These are phyloP conservation scores for Zychaea mexicana DNA, from an alignment of 371 early-diverging fungal genomes.

Conservation along the genomic window DNA sequence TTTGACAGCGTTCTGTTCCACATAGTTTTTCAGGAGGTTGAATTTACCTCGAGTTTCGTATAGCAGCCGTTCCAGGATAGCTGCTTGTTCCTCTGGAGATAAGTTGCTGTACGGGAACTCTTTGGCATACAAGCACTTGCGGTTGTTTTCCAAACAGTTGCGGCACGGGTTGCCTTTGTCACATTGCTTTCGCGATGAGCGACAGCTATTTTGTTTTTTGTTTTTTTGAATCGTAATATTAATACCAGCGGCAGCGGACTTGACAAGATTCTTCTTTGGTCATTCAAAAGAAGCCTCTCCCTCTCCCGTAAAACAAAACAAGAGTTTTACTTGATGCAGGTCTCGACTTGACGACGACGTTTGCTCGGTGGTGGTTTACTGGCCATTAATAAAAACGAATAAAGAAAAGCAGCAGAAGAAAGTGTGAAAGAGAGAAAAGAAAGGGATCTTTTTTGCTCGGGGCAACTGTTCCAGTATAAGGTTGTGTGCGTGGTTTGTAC, in stretches of 20 bases:
- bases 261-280: neutral
- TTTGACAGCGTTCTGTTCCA: conserved; percentile 14
- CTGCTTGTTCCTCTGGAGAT: conserved; percentile 19
- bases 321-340: conserved; percentile 23
- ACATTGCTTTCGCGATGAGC: conserved; percentile 29
- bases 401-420: neutral
- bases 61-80: conserved; percentile 22
- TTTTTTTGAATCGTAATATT: too few relatives aligned
- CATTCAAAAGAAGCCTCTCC: neutral
- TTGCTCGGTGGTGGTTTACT: conserved; percentile 14
- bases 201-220: conserved; percentile 12
- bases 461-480: neutral
- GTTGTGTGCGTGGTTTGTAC: neutral
- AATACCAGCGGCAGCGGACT: neutral
- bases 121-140: conserved; percentile 24
- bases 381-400: neutral
- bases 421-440: neutral
- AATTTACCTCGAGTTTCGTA: conserved; percentile 22
- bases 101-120: conserved; percentile 23
- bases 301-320: neutral
- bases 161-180: conserved; percentile 26
- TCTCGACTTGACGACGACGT: conserved; percentile 22
- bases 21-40: conserved; percentile 18
- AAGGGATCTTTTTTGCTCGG: too few relatives aligned
- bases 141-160: conserved; percentile 24